Conservation (phyloP, 1,139 yeast genomes). For the Pichia terricola region DNA sequence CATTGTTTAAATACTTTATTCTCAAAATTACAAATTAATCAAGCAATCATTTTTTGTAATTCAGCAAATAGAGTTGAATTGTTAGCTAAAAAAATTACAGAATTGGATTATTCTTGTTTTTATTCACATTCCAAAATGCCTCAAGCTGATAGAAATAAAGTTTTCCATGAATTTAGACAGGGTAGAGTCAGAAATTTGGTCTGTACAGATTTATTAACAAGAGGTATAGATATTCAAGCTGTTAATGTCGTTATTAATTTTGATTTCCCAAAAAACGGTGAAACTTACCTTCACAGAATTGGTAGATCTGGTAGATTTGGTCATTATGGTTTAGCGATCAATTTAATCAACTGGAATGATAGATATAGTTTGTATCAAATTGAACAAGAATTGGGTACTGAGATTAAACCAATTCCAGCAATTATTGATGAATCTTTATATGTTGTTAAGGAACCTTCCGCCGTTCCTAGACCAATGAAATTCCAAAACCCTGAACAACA, state of each 20-base stretch:
- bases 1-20: conserved; percentile 93
- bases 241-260: conserved; percentile 96
- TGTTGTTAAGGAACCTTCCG: conserved; percentile 70
- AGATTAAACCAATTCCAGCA: conserved; percentile 92
- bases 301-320: conserved; percentile 75
- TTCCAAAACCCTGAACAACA: background rate
- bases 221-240: conserved; percentile 99
- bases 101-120: conserved; percentile 92
- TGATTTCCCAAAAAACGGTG: conserved; percentile 97
- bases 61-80: conserved; percentile 94
- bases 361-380: conserved; percentile 88
- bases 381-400: conserved; percentile 96
- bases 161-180: conserved; percentile 96
- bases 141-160: conserved; percentile 94
- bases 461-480: conserved; percentile 84
- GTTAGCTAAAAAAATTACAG: conserved; percentile 91
- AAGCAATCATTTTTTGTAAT: conserved; percentile 92
- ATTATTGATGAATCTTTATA: conserved; percentile 80
- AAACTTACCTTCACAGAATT: conserved; percentile 93
- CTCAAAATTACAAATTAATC: conserved; percentile 90
- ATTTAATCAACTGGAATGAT: conserved; percentile 94
- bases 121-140: conserved; percentile 98
- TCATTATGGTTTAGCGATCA: conserved; percentile 94
- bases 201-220: conserved; percentile 90
- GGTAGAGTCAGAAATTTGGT: conserved; percentile 96